Evolutionary conservation across 148 eudicot species (phyloP), one percentile per base, ranked within the genome.

Genomic region (Diospyros kaki): DNA sequence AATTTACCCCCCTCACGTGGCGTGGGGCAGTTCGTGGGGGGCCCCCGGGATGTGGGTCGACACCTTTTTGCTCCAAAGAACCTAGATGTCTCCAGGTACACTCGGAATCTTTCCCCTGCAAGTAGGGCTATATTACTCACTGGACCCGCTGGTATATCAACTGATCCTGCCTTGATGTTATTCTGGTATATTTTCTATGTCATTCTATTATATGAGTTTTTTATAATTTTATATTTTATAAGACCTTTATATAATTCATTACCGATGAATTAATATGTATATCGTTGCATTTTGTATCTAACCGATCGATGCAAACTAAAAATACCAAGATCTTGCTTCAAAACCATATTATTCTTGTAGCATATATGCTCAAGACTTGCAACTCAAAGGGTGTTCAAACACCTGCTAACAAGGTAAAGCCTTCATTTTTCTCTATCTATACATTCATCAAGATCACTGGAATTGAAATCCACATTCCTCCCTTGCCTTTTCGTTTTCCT

Each of bases 81-180:
- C 83, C 78, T 89, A 45, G 97, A 95, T 72, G 88, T 95, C 65
- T 92, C 97, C 42, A 95, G 87, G 85, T 87, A 89, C 83, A 93
- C 96, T 10, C 76, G 94, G 61, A 90, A 92, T 85, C 94, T 95
- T 67, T 84, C 96, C 2, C 99, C 97, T 60, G 97, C 93, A 72
- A 93, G 99, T 82, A 87, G 97, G 78, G 85, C 96, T 38, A 91
- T 92, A 79, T 83, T 95, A 82, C 87, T 95, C 15, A 86, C 96
- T 38, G 97, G 99, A 64, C 94, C 97, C 78, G 91, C 97, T 67
- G 99, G 99, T 95, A 88, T 71, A 82, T 38, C 60, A 67, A 44
- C 56, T 70, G 58, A 12, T 75, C 45, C 64, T 28, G 28, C 28
- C 28, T 28, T 28, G 28, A 28, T 28, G 28, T 28, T 28, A 28